Base-by-base conservation (phyloP, 2,329 filamentous ascomycete species). In the Cladophialophora carrionii region DNA sequence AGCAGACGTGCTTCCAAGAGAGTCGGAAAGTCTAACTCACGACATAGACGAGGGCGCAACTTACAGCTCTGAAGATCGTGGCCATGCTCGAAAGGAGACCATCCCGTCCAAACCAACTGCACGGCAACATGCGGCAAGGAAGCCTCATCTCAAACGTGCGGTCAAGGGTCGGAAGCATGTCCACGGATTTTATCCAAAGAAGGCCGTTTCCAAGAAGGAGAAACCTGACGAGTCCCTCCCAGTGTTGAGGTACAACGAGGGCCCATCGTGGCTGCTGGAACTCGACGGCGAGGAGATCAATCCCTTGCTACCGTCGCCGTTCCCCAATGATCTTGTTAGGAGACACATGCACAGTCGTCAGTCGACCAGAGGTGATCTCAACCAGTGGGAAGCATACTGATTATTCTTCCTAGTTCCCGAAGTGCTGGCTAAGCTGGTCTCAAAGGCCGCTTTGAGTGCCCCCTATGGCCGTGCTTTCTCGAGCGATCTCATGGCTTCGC, bases 381-480 rank as follows among this genome's bases (percentile, higher is more conserved):
- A 51, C 10, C 31, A 12, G 3, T 26, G 3, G 4, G 24, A 43
- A 7, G 10, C 20, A 57, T 57, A 53, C 34, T 43, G 29, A 32
- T 29, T 48, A 14, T 32, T 29, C 8, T n/a, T n/a, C 22, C 7
- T 22, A 60, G 57, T 60, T 4, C 57, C 57, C n/a, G 48, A 60
- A 5, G 48, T 60, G 17, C 34, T 60, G 10, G 57, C 57, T 14
- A 60, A 56, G 17, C 53, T 66, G 60, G 60, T 66, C 22, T 57
- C 64, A 20, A 66, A 63, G 9, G 34, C 52, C 46, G 32, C 48
- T 10, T 20, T 61, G 20, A 31, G 22, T 12, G 43, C 52, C 10
- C 31, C 29, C n/a, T 59, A 62, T 55, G 64, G 64, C 12, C 41
- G 37, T 17, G 17, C n/a, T 20, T 66, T 66, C 37, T 53, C 64